A percentile compares a stretch with the other conserved stretches of the same genome.
Evolutionary conservation across 306 rosid species (phyloP).

Genomic region (Astragalus membranaceus): DNA sequence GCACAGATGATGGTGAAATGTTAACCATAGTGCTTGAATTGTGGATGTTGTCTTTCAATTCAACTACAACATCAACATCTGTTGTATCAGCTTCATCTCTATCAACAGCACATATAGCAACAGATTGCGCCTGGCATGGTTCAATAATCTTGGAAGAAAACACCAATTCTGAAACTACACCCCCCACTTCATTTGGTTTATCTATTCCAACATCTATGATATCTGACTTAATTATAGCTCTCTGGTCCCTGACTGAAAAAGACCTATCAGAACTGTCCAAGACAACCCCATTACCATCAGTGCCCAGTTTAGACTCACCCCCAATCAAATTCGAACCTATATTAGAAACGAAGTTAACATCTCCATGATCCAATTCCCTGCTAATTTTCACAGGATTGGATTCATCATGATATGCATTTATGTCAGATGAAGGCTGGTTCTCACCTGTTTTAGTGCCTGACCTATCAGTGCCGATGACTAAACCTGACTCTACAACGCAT

Average conservation of each 20-base stretch:
- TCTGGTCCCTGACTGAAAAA: slow-evolving; percentile 20
- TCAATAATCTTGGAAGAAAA: slow-evolving; percentile 26
- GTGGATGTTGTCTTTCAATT: slow-evolving; percentile 21
- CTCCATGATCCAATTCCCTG: slow-evolving; percentile 22
- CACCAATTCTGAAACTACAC: slow-evolving; percentile 21
- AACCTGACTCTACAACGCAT: slow-evolving; percentile 41
- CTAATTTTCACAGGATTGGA: slow-evolving; percentile 33
- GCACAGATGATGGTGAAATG: slow-evolving; percentile 27
- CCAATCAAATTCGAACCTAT: slow-evolving; percentile 13
- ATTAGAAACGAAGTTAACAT: slow-evolving; percentile 29
- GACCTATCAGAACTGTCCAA: slow-evolving; percentile 21
- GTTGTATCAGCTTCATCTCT: slow-evolving; percentile 26
- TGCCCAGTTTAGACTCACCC: slow-evolving; percentile 24
- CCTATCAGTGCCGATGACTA: slow-evolving; percentile 34
- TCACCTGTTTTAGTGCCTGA: slow-evolving; percentile 36
- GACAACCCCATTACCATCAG: slow-evolving; percentile 25
- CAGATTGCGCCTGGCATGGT: too few species aligned
- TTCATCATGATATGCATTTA: slow-evolving; percentile 28
- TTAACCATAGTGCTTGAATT: slow-evolving; percentile 35
- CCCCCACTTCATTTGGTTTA: slow-evolving; percentile 20
- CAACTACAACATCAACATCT: slow-evolving; percentile 2
- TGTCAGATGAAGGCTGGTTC: slow-evolving; percentile 29
- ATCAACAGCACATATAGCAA: too few species aligned
- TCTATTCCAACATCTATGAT: slow-evolving; percentile 24
- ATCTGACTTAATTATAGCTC: slow-evolving; percentile 19